Base-by-base conservation (phyloP, 495 filamentous ascomycete species). In the Aspergillus coremiiformis region DNA sequence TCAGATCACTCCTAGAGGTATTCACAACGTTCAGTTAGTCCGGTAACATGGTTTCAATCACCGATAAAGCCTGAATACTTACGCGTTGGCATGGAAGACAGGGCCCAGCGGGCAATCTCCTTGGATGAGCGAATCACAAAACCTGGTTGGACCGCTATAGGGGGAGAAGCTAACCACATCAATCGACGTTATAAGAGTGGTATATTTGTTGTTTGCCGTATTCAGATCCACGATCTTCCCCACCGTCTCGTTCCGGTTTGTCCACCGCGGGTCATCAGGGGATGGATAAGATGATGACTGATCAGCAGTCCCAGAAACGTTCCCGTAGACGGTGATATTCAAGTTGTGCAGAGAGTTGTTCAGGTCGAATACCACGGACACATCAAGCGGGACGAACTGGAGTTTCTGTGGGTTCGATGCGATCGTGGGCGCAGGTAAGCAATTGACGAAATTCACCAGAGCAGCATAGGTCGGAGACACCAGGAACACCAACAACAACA, bases 311-410 rank as follows among this genome's bases (percentile, higher is more conserved):
- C 93, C 93, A 22, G 84, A 84, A 19, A 97, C 89, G 67, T 96
- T 96, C 20, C 91, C 91, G 70, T 89, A 96, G 19, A 95, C 81
- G 1, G 84, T 95, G 23, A 96, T 70, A 51, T 80, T 81, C 24
- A 98, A 72, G 32, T 81, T 82, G 61, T 90, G 81, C 44, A 76
- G 78, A 10, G 79, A 62, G 50, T 78, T 68, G 17, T 69, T 64
- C 20, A 79, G 69, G 56, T 90, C 77, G 70, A 94, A 95, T 11
- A 67, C 69, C 50, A 87, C 94, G 56, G 83, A 79, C 51, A 94
- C 77, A 50, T 77, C 77, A 11, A 82, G 57, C 1, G 93, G 91
- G 8, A 82, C 74, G 66, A 90, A 96, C 73, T 98, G 94, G n/a
- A 97, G 73, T 49, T 63, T 78, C 56, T 56, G 55, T 21, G 79